Percentiles rank a stretch among this genome's conserved stretches.
Evolutionary conservation across 164 flowering plant genomes (phyloP).

Genomic region (Umbellularia californica): DNA sequence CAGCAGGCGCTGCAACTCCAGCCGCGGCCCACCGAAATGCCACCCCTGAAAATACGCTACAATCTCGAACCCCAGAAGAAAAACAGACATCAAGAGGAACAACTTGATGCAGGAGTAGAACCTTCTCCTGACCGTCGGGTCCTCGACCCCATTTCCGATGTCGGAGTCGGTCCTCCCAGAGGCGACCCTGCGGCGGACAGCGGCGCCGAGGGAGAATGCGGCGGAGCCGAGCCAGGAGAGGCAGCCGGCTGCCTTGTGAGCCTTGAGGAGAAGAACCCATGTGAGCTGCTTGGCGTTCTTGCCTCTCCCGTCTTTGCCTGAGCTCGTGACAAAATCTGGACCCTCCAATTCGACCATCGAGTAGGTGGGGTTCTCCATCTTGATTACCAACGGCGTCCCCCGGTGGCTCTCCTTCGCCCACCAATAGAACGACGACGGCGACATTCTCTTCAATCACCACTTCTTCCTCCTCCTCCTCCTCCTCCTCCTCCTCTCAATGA

Average conservation of each 20-base stretch:
- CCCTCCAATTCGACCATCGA: slow-evolving; percentile 71
- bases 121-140: slow-evolving; percentile 34
- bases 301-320: slow-evolving; percentile 39
- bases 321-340: slow-evolving; percentile 36
- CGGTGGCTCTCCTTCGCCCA: slow-evolving; percentile 56
- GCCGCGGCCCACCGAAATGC: slow-evolving; percentile 53
- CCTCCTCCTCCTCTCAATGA: not conserved
- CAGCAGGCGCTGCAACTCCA: slow-evolving; percentile 41
- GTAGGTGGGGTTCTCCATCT: slow-evolving; percentile 91
- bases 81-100: slow-evolving; percentile 60
- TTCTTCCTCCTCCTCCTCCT: not conserved
- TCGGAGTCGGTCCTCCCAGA: slow-evolving; percentile 76
- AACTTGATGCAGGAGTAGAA: slow-evolving; percentile 60
- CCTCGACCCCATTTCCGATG: slow-evolving; percentile 23
- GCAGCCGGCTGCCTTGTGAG: slow-evolving; percentile 95
- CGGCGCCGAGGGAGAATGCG: slow-evolving; percentile 45
- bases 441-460: slow-evolving; percentile 10
- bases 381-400: slow-evolving; percentile 77
- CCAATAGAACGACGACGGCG: slow-evolving; percentile 64
- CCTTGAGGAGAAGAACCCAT: slow-evolving; percentile 90
- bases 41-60: slow-evolving; percentile 79
- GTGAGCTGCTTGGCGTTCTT: slow-evolving; percentile 95
- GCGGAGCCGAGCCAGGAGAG: slow-evolving; percentile 67
- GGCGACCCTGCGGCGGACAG: slow-evolving; percentile 67
- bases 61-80: slow-evolving; percentile 64